phyloP scores from a whole-genome alignment of 495 filamentous ascomycete species.

The Aspergillus coremiiformis region DNA sequence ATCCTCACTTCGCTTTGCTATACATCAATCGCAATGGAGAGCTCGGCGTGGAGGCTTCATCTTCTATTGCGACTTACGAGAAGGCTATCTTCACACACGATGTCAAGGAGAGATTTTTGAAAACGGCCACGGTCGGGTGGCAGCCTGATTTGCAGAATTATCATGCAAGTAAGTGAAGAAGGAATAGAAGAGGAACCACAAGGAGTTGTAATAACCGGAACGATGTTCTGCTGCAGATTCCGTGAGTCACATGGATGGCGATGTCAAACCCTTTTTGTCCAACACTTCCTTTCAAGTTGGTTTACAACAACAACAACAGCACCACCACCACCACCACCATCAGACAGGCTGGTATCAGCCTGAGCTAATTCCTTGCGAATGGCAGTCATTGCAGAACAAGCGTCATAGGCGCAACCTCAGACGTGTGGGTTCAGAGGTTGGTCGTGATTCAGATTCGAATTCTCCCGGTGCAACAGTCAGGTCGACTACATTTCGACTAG shows the following conservation, averaged over 20 bases:
- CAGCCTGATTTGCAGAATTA: slow-evolving; percentile 14
- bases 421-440: slow-evolving; percentile 8
- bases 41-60: slow-evolving; percentile 26
- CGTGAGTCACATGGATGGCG: slow-evolving; percentile 6
- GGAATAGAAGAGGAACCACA: background rate
- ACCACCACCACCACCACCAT: background rate
- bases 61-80: slow-evolving; percentile 31
- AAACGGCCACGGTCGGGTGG: slow-evolving; percentile 18
- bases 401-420: slow-evolving; percentile 24
- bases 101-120: slow-evolving; percentile 32
- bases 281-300: slow-evolving; percentile 1
- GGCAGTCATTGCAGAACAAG: slow-evolving; percentile 27
- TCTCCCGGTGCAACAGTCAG: slow-evolving; percentile 22
- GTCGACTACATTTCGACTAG: slow-evolving; percentile 45
- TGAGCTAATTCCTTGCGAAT: slow-evolving; percentile 34
- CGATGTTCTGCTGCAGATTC: slow-evolving; percentile 2
- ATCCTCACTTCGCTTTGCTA: slow-evolving; percentile 35
- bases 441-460: slow-evolving; percentile 12
- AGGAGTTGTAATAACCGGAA: background rate
- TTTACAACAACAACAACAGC: slow-evolving; percentile 11
- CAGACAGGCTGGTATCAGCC: slow-evolving; percentile 18
- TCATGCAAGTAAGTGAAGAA: slow-evolving; percentile 17
- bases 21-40: slow-evolving; percentile 36
- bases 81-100: slow-evolving; percentile 35
- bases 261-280: slow-evolving; percentile 7